Evolutionary conservation across 192 early-diverging fungal genomes (phyloP), one percentile per base, ranked within the genome.

Genomic region (Rhizoclosmatium globosum): DNA sequence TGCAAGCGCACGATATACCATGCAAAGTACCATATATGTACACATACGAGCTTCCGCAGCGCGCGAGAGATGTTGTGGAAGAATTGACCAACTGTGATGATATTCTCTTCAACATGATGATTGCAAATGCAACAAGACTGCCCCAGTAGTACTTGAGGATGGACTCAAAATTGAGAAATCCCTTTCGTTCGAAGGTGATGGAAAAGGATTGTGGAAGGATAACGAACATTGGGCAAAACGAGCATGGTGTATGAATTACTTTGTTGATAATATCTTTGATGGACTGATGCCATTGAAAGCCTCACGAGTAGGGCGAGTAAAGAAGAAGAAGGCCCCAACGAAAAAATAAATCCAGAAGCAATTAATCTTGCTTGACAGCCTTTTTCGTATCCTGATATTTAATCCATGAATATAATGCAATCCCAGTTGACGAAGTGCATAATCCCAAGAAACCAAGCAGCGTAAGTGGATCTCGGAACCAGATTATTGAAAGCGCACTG

Each of bases 401-500:
- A 7, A 75, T 21, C 41, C 42, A 86, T 43, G 83, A 83, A 78
- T 87, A 87, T 3, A 92, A 48, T 88, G 77, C 93, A 53, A 98
- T 95, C 4, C 96, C 96, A 42, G 89, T 83, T 17, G 97, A 71
- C 4, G 94, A 93, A 11, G 95, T 86, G 67, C 92, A 79, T 42
- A 98, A 78, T 11, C 96, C 96, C n/a, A 92, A 66, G 15, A 92
- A 83, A 50, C 95, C 95, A 74, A 93, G 83, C 0, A 89, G 39
- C 4, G 95, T 93, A 79, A 96, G 84, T 4, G 86, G 81, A 74
- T 98, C 97, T 23, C 93, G 91, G 84, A 97, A 98, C 38, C 94
- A 85, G 17, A 93, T 4, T 2, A 87, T 83, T 0, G 94, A 92
- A 2, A 93, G 81, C 4, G 91, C 81, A 98, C 89, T 39, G 94